Percentiles rank a stretch among this genome's conserved stretches.
Conservation (phyloP, 140 eudicot species). For the Flaveria floridana region DNA sequence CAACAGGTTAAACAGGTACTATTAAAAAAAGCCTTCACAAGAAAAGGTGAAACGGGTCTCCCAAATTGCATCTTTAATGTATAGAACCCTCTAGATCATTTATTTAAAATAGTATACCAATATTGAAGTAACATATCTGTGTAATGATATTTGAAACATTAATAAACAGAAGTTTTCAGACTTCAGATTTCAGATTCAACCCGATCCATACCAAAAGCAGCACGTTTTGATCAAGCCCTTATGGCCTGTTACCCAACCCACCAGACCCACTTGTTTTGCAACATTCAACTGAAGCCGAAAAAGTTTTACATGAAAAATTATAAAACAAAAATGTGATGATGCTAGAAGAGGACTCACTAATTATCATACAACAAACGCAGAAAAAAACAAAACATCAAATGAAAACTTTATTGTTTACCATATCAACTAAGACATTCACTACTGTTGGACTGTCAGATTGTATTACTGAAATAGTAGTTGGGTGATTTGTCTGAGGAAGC, state of each 20-base stretch:
- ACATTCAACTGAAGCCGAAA: not conserved
- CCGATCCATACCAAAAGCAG: not conserved
- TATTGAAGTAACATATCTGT: not conserved
- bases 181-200: not conserved
- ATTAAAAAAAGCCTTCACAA: not conserved
- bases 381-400: slow-evolving; percentile 6
- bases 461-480: slow-evolving; percentile 64
- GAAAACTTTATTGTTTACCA: slow-evolving; percentile 43
- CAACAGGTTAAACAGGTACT: not conserved
- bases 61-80: not conserved
- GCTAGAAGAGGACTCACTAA: not conserved
- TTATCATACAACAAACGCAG: slow-evolving; percentile 18
- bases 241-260: slow-evolving; percentile 1
- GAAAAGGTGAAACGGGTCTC: not conserved
- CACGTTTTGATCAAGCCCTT: not conserved
- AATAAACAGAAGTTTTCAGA: not conserved
- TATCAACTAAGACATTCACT: slow-evolving; percentile 72
- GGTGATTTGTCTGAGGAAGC: slow-evolving; percentile 90
- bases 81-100: not conserved
- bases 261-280: not conserved
- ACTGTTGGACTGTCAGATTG: slow-evolving; percentile 77
- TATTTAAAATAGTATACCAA: not conserved
- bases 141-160: not conserved
- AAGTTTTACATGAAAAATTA: not conserved
- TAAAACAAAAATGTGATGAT: not conserved